Percentiles rank a stretch among this genome's conserved stretches.
phyloP scores from a whole-genome alignment of 2,329 filamentous ascomycete genomes.

The Colletotrichum liaoningense region DNA sequence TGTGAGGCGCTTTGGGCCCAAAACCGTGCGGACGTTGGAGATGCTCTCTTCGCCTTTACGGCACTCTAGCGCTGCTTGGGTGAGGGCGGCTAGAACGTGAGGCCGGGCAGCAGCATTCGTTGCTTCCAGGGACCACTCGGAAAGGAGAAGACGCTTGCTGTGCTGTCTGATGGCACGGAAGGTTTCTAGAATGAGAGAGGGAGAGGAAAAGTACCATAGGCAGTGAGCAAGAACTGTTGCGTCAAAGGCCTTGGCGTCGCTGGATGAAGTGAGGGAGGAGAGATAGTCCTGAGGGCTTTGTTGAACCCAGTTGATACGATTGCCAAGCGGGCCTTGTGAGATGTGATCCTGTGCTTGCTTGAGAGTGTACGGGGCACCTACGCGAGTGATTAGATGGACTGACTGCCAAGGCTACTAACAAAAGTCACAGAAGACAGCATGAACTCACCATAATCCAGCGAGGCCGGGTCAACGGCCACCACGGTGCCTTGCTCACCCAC shows the following conservation, averaged over 20 bases:
- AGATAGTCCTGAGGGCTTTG: not conserved
- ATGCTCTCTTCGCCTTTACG: constrained; percentile 18
- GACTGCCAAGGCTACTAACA: not conserved
- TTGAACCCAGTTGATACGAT: constrained; percentile 8
- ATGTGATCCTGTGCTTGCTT: constrained; percentile 33
- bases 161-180: constrained; percentile 34
- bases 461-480: not conserved
- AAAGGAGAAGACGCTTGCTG: constrained; percentile 34
- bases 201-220: constrained; percentile 34
- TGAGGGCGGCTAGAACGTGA: constrained; percentile 35
- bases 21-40: constrained; percentile 21
- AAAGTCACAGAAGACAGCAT: not conserved
- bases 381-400: not conserved
- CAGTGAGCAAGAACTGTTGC: constrained; percentile 31
- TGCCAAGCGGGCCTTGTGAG: constrained; percentile 26
- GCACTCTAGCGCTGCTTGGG: constrained; percentile 33
- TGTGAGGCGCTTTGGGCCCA: not conserved
- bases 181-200: constrained; percentile 26
- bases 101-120: constrained; percentile 5
- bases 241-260: constrained; percentile 17
- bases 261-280: not conserved
- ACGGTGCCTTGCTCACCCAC: not conserved
- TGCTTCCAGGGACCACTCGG: constrained; percentile 36
- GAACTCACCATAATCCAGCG: not conserved
- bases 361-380: constrained; percentile 34